Conservation (phyloP, 2,329 filamentous ascomycete species). For the Penicillium rolfsii region DNA sequence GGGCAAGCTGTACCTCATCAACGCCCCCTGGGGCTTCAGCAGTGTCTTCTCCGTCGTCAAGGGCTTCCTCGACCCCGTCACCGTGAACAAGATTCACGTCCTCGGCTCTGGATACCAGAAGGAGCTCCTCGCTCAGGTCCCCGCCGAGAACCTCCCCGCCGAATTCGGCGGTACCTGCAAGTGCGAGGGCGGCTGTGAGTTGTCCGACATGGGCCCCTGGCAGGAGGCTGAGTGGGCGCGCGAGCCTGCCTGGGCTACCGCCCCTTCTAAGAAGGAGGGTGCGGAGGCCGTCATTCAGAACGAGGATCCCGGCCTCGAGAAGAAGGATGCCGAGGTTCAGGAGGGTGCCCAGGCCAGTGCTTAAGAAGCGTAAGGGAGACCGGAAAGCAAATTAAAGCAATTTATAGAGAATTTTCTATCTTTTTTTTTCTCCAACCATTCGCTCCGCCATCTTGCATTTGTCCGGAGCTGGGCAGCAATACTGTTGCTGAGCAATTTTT, state of each 20-base stretch:
- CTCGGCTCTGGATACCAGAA: slow-evolving; percentile 79
- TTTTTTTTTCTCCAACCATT: slow-evolving; percentile 4
- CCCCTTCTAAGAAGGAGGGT: slow-evolving; percentile 20
- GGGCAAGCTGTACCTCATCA: slow-evolving; percentile 96
- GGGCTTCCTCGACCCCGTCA: slow-evolving; percentile 94
- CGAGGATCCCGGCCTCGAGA: slow-evolving; percentile 32
- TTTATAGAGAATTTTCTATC: slow-evolving; percentile 19
- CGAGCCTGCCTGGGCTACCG: slow-evolving; percentile 48
- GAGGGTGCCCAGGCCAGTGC: slow-evolving; percentile 34
- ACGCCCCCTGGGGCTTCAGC: slow-evolving; percentile 94
- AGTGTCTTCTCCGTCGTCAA: slow-evolving; percentile 84
- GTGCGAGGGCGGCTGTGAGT: slow-evolving; percentile 78
- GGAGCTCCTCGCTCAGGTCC: slow-evolving; percentile 82
- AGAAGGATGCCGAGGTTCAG: slow-evolving; percentile 33
- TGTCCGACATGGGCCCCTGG: slow-evolving; percentile 94
- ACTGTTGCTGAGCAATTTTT: neutral
- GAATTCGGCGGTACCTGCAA: slow-evolving; percentile 81
- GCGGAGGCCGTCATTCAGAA: slow-evolving; percentile 18
- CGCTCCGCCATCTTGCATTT: slow-evolving; percentile 13
- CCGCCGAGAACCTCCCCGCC: slow-evolving; percentile 85
- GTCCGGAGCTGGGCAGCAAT: slow-evolving; percentile 1
- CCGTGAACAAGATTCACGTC: slow-evolving; percentile 93
- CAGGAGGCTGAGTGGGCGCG: slow-evolving; percentile 51
- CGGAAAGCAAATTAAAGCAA: slow-evolving; percentile 16
- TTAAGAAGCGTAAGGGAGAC: slow-evolving; percentile 26